phyloP scores from a whole-genome alignment of 306 rosid species.

The Vigna unguiculata region DNA sequence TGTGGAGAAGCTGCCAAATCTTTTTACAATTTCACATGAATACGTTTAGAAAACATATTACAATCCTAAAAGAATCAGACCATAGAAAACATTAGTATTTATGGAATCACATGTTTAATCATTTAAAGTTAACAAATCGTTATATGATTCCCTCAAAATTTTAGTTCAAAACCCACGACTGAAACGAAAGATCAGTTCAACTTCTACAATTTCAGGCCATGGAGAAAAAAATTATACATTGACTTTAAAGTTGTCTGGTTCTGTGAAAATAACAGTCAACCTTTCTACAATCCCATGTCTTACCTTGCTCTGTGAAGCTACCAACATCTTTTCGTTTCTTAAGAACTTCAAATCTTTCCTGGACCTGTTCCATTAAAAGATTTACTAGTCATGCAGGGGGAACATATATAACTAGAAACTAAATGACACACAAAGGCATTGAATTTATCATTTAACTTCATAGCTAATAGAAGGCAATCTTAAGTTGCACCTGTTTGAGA shows the following conservation, averaged over 20 bases:
- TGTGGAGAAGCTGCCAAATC: background rate
- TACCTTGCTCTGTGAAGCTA: conserved; percentile 94
- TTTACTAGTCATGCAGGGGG: conserved; percentile 19
- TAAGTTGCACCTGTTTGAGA: conserved; percentile 73
- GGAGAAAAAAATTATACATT: background rate
- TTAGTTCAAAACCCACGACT: conserved; percentile 18
- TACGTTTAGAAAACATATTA: background rate
- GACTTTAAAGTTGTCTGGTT: conserved; percentile 15
- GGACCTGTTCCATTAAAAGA: conserved; percentile 69
- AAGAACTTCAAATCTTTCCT: conserved; percentile 85
- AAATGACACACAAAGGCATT: conserved; percentile 27
- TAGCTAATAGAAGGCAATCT: conserved; percentile 17
- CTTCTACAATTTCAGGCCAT: conserved; percentile 25
- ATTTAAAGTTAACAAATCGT: background rate
- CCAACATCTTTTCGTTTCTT: conserved; percentile 86
- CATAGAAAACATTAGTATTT: background rate
- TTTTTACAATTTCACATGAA: conserved; percentile 8
- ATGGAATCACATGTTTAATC: background rate
- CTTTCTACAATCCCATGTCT: conserved; percentile 22
- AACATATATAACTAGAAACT: conserved; percentile 24
- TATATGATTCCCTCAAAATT: background rate
- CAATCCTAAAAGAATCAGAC: background rate
- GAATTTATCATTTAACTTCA: conserved; percentile 9
- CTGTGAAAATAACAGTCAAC: background rate
- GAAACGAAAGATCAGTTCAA: conserved; percentile 22